Conservation (phyloP, 176 grass and related monocot species). For the Zea mays region DNA sequence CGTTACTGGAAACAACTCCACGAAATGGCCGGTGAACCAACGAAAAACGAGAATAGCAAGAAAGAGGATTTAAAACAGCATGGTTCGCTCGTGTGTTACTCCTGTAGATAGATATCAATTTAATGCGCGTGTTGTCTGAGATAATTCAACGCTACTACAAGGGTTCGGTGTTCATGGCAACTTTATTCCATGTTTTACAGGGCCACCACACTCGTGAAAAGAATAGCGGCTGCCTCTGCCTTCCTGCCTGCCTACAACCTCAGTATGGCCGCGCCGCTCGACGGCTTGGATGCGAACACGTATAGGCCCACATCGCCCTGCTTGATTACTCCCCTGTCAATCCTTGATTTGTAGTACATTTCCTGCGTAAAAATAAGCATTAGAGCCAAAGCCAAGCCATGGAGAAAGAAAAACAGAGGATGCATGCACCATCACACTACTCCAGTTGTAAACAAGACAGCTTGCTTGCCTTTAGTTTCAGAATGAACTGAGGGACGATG, state of each 20-base stretch:
- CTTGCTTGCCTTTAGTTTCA: slow-evolving; percentile 75
- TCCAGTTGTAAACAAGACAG: neutral
- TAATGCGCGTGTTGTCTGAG: neutral
- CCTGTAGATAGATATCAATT: no score
- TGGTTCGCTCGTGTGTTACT: no score
- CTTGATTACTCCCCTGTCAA: slow-evolving; percentile 71
- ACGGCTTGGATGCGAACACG: slow-evolving; percentile 93
- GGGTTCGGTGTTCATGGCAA: neutral
- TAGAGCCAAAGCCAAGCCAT: neutral
- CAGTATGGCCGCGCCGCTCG: slow-evolving; percentile 86
- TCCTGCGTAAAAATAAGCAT: slow-evolving; percentile 46
- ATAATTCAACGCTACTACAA: neutral
- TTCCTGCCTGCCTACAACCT: slow-evolving; percentile 45
- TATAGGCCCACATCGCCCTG: slow-evolving; percentile 68
- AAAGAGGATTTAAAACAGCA: no score
- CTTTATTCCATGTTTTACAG: slow-evolving; percentile 17
- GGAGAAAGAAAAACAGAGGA: neutral
- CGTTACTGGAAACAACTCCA: no score
- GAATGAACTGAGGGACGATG: slow-evolving; percentile 86
- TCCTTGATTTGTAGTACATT: slow-evolving; percentile 73
- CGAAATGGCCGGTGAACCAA: no score
- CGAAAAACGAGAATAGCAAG: no score
- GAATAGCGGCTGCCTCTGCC: neutral
- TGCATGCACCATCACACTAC: neutral
- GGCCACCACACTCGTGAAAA: neutral